Evolutionary conservation across 345 rosid species (phyloP).

Genomic region (Citrus trifoliata): DNA sequence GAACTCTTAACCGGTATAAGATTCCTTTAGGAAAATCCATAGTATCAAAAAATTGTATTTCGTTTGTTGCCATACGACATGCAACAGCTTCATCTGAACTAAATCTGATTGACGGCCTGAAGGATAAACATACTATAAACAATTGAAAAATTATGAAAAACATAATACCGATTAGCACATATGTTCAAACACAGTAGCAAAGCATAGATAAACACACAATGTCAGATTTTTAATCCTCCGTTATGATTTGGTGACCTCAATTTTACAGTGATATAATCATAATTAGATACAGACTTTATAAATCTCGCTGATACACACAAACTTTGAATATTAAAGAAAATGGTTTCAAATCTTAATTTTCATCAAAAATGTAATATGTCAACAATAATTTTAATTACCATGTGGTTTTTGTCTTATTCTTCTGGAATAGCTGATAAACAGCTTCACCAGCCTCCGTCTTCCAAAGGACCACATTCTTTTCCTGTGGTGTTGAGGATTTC

Average conservation of each 20-base stretch:
- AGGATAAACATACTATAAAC: constrained; percentile 13
- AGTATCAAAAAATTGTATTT: constrained; percentile 85
- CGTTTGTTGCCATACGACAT: constrained; percentile 82
- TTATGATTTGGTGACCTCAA: neutral
- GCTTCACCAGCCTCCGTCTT: constrained; percentile 57
- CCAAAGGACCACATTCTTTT: constrained; percentile 79
- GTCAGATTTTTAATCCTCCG: neutral
- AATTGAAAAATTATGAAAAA: constrained; percentile 1
- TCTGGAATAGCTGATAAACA: constrained; percentile 68
- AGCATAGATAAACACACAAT: neutral
- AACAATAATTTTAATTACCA: constrained; percentile 42
- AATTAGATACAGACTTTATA: neutral
- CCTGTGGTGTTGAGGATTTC: constrained; percentile 70
- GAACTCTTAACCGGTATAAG: constrained; percentile 57
- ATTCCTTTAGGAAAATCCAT: constrained; percentile 81
- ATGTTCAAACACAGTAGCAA: neutral
- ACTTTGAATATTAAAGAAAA: neutral
- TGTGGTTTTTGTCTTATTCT: constrained; percentile 69
- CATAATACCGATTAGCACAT: neutral
- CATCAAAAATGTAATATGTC: neutral
- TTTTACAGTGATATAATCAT: neutral
- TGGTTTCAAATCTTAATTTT: neutral
- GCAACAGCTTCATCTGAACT: constrained; percentile 80
- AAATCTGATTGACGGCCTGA: constrained; percentile 82
- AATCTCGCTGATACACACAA: neutral